Base-by-base conservation (phyloP, 163 green algal species). In the Trebouxia gelatinosa region DNA sequence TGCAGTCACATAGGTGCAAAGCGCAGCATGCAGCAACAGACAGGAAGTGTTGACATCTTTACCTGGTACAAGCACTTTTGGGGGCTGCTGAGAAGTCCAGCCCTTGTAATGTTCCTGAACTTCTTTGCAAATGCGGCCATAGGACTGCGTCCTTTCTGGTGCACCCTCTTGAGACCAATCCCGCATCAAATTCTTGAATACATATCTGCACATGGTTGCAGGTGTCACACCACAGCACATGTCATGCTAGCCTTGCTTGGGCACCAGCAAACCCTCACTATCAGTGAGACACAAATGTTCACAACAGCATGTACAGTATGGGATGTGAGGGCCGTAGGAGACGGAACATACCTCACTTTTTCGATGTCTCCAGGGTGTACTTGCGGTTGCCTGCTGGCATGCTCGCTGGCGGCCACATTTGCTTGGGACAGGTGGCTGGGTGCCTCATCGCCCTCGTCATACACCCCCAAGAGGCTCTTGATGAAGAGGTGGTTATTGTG, bases 131-230 rank as follows among this genome's bases (percentile, higher is more conserved):
- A 98, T 89, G 17, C 81, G 74, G 29, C 85, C 91, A 77, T 98
- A 98, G 28, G 82, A 93, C 81, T 92, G 70, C 32, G 80, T 74
- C 1, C 95, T 86, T 89, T 98, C 95, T 0, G 76, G 68, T 0
- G 83, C 86, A 1, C 92, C 92, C 75, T 98, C 94, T 34, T 57
- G 78, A 0, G 82, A 89, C 94, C 94, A 98, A 81, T 98, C 95
- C 0, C 95, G 80, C 57, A 85, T 86, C 54, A 96, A 28, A 82
- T 98, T 97, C 84, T 97, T 97, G 61, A 98, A 84, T 71, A 98
- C 90, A 83, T 98, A 98, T 19, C 89, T 89, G 86, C 28, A 76
- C 3, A 6, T 35, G 57, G 57, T 29, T 17, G 26, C 54, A 28
- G 19, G 31, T 19, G 19, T 66, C 17, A 28, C 68, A 77, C 16